Percentiles rank a stretch among this genome's conserved stretches.
phyloP scores from a whole-genome alignment of 306 rosid species.

The Inga leiocalycina region DNA sequence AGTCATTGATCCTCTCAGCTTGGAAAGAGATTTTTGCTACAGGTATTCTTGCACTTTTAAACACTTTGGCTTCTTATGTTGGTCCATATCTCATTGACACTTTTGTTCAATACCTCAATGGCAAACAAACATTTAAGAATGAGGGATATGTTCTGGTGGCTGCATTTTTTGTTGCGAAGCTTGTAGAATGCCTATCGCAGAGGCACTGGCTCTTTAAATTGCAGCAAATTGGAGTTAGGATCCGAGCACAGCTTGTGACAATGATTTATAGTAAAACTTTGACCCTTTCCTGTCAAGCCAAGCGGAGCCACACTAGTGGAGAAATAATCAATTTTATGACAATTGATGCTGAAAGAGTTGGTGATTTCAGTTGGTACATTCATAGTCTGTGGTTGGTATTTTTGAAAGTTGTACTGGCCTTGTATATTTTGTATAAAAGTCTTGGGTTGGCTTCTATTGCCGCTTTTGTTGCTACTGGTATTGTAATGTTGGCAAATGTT shows the following conservation, averaged over 20 bases:
- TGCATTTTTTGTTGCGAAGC: slow-evolving; percentile 46
- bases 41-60: slow-evolving; percentile 17
- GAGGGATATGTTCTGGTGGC: slow-evolving; percentile 48
- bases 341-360: slow-evolving; percentile 59
- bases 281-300: slow-evolving; percentile 47
- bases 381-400: slow-evolving; percentile 48
- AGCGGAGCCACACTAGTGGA: slow-evolving; percentile 46
- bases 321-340: slow-evolving; percentile 57
- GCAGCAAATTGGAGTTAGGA: slow-evolving; percentile 48
- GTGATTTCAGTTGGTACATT: slow-evolving; percentile 38
- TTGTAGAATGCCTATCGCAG: slow-evolving; percentile 43
- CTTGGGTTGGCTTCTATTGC: slow-evolving; percentile 55
- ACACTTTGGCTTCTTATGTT: slow-evolving; percentile 54
- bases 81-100: slow-evolving; percentile 55
- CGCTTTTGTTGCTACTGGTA: slow-evolving; percentile 42
- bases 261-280: slow-evolving; percentile 43
- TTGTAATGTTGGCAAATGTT: slow-evolving; percentile 50
- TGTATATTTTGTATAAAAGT: slow-evolving; percentile 48
- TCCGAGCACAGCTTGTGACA: slow-evolving; percentile 39
- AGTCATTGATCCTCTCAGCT: slow-evolving; percentile 29
- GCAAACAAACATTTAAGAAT: slow-evolving; percentile 33
- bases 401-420: slow-evolving; percentile 44
- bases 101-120: slow-evolving; percentile 52
- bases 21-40: slow-evolving; percentile 51
- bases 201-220: slow-evolving; percentile 47